A percentile compares a stretch with the other conserved stretches of the same genome.
These are phyloP conservation scores for Calendula officinalis DNA, from an alignment of 129 eudicot species.

Conservation along the genomic window DNA sequence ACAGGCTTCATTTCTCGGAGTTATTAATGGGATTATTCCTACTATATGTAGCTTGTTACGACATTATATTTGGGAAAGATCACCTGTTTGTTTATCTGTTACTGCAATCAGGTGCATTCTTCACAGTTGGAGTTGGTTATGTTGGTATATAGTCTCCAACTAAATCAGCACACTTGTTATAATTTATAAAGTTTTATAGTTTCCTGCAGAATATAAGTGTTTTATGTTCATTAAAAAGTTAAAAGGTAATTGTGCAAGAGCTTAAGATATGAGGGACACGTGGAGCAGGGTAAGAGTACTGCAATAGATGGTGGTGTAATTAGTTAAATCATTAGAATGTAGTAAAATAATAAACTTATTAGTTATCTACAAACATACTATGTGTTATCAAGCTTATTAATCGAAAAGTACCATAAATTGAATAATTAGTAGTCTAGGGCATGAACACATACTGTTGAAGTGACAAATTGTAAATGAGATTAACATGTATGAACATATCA, in stretches of 20 bases:
- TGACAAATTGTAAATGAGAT: neutral
- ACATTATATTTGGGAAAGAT: conserved; percentile 51
- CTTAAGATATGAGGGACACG: conserved; percentile 19
- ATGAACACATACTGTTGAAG: too few relatives aligned
- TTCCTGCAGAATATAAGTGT: conserved; percentile 7
- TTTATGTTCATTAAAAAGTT: conserved; percentile 10
- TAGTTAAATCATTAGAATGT: conserved; percentile 13
- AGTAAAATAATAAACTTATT: conserved; percentile 11
- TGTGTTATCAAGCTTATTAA: neutral
- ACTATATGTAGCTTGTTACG: conserved; percentile 51
- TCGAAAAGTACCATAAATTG: neutral
- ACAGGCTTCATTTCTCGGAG: conserved; percentile 70
- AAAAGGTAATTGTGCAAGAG: too few relatives aligned
- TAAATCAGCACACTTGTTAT: conserved; percentile 18
- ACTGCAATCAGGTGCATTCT: conserved; percentile 73
- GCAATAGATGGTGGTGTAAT: conserved; percentile 18
- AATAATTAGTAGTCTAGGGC: neutral
- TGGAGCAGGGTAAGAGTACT: conserved; percentile 12
- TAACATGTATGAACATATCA: conserved; percentile 10
- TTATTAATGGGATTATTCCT: conserved; percentile 58
- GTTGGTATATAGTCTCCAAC: conserved; percentile 56
- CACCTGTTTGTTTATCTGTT: conserved; percentile 67
- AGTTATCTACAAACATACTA: neutral
- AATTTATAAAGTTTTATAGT: neutral
- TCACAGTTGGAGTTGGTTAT: conserved; percentile 58